Base-by-base conservation (phyloP, 2,329 filamentous ascomycete species). In the Chalaropsis ovoidea region DNA sequence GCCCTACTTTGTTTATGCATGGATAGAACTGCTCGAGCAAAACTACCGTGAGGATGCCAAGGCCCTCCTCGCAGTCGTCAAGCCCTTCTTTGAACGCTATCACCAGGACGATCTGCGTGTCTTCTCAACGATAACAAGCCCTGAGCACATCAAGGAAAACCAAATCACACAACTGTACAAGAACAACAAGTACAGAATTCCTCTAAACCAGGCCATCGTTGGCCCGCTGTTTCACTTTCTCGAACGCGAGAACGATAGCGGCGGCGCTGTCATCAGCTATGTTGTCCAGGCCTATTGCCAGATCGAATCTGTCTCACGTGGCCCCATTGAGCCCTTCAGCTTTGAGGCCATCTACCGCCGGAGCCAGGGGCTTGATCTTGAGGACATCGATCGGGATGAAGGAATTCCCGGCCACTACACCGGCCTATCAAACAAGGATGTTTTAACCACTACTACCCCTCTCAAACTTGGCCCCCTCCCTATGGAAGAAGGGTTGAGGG, bases 1-100 rank as follows among this genome's bases (percentile, higher is more conserved):
- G 91, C 94, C 94, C 0, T 78, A 95, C 0, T 97, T 96, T 72
- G 89, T 97, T 62, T 95, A 99, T 75, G 94, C 90, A 0, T 96
- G 89, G 72, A 79, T 99, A 31, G 86, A 90, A 66, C 82, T 97
- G 65, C 82, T 95, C 35, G 80, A 80, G 42, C 84, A 90, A 67
- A 85, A 85, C 69, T 91, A 88, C 70, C 77, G 82, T 1, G 82
- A 83, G 47, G 90, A 95, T 67, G 85, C 86, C 15, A 86, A 88
- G 69, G 78, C 81, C 1, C 93, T 95, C 72, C 86, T 95, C 68
- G 81, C 83, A 35, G 79, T 82, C 3, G 85, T 89, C 71, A 85
- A 85, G 65, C 72, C 74, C 1, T 75, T 85, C 64, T 97, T 97
- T 71, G 85, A 91, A 70, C 82, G 82, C 27, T 83, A 89, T 63